Evolutionary conservation across 2,329 filamentous ascomycete species (phyloP), one percentile per base, ranked within the genome.

Genomic region (Capronia americana): DNA sequence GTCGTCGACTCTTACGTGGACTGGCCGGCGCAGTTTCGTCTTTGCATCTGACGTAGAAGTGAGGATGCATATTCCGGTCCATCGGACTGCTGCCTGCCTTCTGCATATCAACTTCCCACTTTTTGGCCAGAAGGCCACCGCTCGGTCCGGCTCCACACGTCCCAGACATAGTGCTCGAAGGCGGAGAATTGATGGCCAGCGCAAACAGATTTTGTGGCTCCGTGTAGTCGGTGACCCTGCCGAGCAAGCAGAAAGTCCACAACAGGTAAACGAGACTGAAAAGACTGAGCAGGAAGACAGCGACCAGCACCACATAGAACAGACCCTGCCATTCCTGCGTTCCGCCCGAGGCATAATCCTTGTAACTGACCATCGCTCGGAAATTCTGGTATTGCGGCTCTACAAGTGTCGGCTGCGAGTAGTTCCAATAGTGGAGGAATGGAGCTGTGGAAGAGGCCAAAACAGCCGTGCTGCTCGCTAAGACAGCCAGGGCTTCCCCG

Each of bases 141-240:
- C 79, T 77, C 0, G 86, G 86, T 0, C 86, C 87, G 12, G 79
- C 82, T 1, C 85, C 87, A 72, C 86, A 61, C 88, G 6, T 80
- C 0, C 87, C 87, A 0, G 80, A 79, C n/a, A 89, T 71, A 3
- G 80, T 76, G 2, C 32, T 61, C 3, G 58, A 61, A 20, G 58
- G 58, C 32, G 80, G 74, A 5, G 79, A 83, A 0, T 84, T 92
- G 60, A 93, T 81, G 1, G 90, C 89, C 0, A 93, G 78, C 0
- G 87, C 82, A 72, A 93, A 93, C 1, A 93, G 79, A 74, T 93
- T 93, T 61, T 89, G 87, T 0, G 91, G 90, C 73, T 94, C 91
- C 0, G 88, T 91, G 74, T 90, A 93, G 78, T 94, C 92, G 0
- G 90, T 93, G 7, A 94, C 86, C 24, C 92, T 84, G 0, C 86